Evolutionary conservation across 2,329 filamentous ascomycete genomes (phyloP).

Genomic region (Xylariales sp.): DNA sequence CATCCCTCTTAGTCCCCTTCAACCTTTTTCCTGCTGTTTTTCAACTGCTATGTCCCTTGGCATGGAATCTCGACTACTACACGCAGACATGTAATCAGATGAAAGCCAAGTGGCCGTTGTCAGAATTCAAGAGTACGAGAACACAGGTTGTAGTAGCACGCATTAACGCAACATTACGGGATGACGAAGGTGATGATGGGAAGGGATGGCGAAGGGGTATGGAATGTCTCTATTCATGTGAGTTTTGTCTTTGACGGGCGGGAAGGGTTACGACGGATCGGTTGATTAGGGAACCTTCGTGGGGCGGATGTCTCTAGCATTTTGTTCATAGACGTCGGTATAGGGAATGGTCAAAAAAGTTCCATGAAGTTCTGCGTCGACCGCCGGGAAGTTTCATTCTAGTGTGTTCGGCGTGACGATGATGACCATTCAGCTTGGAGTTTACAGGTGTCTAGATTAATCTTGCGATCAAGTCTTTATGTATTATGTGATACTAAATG

Average conservation of each 20-base stretch:
- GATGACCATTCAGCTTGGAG: background rate
- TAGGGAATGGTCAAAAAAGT: slow-evolving; percentile 42
- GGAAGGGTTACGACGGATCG: slow-evolving; percentile 27
- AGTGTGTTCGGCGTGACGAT: slow-evolving; percentile 10
- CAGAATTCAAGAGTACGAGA: slow-evolving; percentile 10
- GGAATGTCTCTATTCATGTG: slow-evolving; percentile 29
- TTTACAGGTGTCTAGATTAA: background rate
- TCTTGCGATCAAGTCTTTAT: slow-evolving; percentile 13
- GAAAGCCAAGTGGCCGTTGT: slow-evolving; percentile 18
- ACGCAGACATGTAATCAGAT: slow-evolving; percentile 24
- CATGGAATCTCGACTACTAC: slow-evolving; percentile 30
- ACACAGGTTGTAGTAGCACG: slow-evolving; percentile 21
- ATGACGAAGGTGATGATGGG: slow-evolving; percentile 30
- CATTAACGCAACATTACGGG: slow-evolving; percentile 26
- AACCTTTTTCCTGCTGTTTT: slow-evolving; percentile 27
- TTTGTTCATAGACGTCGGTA: slow-evolving; percentile 45
- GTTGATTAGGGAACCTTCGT: slow-evolving; percentile 29
- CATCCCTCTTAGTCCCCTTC: slow-evolving; percentile 28
- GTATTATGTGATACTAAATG: slow-evolving; percentile 14
- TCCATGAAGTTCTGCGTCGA: slow-evolving; percentile 18
- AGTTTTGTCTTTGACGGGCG: slow-evolving; percentile 26
- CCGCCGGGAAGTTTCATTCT: slow-evolving; percentile 4
- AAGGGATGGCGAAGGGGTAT: slow-evolving; percentile 22
- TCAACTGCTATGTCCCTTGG: slow-evolving; percentile 24
- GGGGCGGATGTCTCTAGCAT: slow-evolving; percentile 35